Evolutionary conservation across 2,329 filamentous ascomycete species (phyloP).

Genomic region (Rutstroemia sp.): DNA sequence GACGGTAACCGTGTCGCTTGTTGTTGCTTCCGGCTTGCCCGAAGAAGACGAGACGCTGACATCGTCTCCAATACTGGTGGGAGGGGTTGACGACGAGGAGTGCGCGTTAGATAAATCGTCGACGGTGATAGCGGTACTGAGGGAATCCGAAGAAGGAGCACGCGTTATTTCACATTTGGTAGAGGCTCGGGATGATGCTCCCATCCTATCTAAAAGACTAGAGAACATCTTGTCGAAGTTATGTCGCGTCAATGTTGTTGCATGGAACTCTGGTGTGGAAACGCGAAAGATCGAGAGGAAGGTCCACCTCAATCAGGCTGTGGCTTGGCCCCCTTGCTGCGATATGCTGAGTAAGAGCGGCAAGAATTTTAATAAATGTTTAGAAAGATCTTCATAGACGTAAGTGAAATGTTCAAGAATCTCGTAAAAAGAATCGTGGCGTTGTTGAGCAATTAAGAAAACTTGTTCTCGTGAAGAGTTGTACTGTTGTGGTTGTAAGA

Average conservation of each 20-base stretch:
- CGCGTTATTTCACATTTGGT: conserved; percentile 17
- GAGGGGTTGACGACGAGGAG: conserved; percentile 43
- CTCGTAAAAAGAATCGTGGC: not conserved
- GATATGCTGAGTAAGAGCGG: not conserved
- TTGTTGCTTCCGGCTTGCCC: conserved; percentile 20
- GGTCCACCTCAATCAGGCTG: conserved; percentile 6
- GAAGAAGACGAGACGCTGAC: conserved; percentile 48
- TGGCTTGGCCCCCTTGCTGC: conserved; percentile 4
- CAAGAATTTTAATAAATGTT: not conserved
- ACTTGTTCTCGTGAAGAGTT: not conserved
- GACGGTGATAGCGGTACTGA: conserved; percentile 23
- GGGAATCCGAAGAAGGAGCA: conserved; percentile 24
- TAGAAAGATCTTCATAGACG: not conserved
- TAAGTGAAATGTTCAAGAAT: not conserved
- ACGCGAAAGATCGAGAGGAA: conserved; percentile 7
- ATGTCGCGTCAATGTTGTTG: conserved; percentile 9
- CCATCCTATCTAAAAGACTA: conserved; percentile 18
- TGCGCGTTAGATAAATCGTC: conserved; percentile 23
- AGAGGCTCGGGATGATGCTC: conserved; percentile 11
- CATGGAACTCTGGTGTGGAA: conserved; percentile 7
- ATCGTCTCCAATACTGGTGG: conserved; percentile 58
- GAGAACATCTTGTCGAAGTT: conserved; percentile 17
- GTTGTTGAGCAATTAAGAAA: not conserved
- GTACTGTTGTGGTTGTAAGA: not conserved
- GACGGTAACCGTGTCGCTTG: conserved; percentile 6